A percentile compares a stretch with the other conserved stretches of the same genome.
Conservation (phyloP, 2,329 filamentous ascomycete genomes). For the Lachnum nothofagi region DNA sequence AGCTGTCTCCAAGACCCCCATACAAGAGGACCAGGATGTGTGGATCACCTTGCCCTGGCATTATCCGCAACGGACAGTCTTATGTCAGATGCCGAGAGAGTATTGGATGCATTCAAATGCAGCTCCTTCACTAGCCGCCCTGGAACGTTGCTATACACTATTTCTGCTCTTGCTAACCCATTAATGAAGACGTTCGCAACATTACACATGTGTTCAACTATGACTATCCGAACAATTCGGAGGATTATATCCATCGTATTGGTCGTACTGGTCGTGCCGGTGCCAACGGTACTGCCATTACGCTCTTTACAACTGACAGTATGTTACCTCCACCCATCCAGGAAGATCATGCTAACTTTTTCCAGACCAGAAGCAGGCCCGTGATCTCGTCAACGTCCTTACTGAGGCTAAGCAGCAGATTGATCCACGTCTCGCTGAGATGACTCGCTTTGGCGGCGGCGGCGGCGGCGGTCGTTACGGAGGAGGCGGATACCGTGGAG, state of each 20-base stretch:
- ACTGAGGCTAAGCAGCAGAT: slow-evolving; percentile 97
- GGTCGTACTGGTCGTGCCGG: slow-evolving; percentile 95
- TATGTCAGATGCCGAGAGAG: slow-evolving; percentile 36
- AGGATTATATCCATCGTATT: slow-evolving; percentile 97
- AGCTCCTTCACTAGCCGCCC: slow-evolving; percentile 38
- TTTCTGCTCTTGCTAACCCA: slow-evolving; percentile 73
- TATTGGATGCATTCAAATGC: slow-evolving; percentile 36
- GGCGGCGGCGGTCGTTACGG: slow-evolving; percentile 34
- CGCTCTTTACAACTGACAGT: slow-evolving; percentile 99
- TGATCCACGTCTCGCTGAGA: slow-evolving; percentile 90
- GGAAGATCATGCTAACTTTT: slow-evolving; percentile 22
- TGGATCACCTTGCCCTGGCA: slow-evolving; percentile 48
- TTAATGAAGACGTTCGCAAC: slow-evolving; percentile 95
- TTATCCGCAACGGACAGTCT: slow-evolving; percentile 38
- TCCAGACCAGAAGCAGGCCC: slow-evolving; percentile 84
- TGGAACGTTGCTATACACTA: slow-evolving; percentile 58
- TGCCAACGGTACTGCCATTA: slow-evolving; percentile 92
- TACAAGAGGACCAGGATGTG: slow-evolving; percentile 54
- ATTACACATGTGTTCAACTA: slow-evolving; percentile 99
- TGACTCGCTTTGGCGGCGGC: slow-evolving; percentile 77
- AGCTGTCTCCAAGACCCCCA: slow-evolving; percentile 68
- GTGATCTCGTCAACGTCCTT: slow-evolving; percentile 89
- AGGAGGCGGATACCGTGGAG: slow-evolving; percentile 44
- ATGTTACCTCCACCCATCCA: slow-evolving; percentile 43
- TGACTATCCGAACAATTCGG: slow-evolving; percentile 98